Conservation (phyloP, 768 basidiomycete species). For the Boletus rubescentipes region DNA sequence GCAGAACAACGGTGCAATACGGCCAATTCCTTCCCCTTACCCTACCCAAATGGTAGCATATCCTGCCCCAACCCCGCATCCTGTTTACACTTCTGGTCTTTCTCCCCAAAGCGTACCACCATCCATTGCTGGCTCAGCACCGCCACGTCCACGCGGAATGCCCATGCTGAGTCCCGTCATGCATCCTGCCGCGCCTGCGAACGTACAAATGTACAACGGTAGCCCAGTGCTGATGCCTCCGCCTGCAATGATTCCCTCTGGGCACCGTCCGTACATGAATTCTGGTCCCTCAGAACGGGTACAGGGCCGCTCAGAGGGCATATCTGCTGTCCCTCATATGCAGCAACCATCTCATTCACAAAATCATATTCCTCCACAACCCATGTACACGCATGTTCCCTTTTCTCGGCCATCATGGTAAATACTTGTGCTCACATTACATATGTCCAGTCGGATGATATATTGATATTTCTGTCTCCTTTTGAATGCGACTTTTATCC, state of each 20-base stretch:
- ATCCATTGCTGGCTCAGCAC: slow-evolving; percentile 29
- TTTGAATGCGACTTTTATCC: slow-evolving; percentile 26
- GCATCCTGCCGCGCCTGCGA: slow-evolving; percentile 48
- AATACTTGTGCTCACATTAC: slow-evolving; percentile 18
- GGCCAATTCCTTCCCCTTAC: slow-evolving; percentile 59
- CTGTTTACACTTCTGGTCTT: slow-evolving; percentile 49
- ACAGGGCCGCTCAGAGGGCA: slow-evolving; percentile 49
- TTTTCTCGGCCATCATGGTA: slow-evolving; percentile 33
- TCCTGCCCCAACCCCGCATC: slow-evolving; percentile 48
- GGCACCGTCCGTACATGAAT: slow-evolving; percentile 38
- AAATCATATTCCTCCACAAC: slow-evolving; percentile 27
- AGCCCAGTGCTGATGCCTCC: slow-evolving; percentile 70
- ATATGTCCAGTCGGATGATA: slow-evolving; percentile 28
- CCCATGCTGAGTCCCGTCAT: slow-evolving; percentile 74
- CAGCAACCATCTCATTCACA: slow-evolving; percentile 36
- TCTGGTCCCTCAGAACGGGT: slow-evolving; percentile 51
- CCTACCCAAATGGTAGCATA: slow-evolving; percentile 65
- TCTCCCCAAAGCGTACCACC: slow-evolving; percentile 37
- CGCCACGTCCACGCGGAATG: slow-evolving; percentile 50
- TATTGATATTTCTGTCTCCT: slow-evolving; percentile 32
- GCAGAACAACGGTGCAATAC: slow-evolving; percentile 53
- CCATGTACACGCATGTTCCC: slow-evolving; percentile 30
- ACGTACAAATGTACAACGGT: slow-evolving; percentile 55
- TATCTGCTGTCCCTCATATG: slow-evolving; percentile 39
- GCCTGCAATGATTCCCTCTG: slow-evolving; percentile 39